phyloP scores from a whole-genome alignment of 164 flowering plant species.

The Umbellularia californica region DNA sequence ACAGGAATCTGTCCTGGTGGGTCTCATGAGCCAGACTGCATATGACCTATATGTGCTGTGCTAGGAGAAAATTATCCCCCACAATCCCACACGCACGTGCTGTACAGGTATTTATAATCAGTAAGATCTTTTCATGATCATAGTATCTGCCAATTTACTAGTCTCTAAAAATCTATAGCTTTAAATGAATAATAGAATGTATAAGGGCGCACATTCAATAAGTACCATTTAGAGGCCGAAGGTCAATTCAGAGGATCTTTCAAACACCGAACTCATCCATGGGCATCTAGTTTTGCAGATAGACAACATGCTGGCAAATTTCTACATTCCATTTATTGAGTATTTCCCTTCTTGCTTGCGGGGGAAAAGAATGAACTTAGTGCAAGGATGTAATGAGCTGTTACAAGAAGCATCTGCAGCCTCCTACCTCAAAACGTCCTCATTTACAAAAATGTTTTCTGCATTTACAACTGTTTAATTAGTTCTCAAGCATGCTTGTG shows the following conservation, averaged over 20 bases:
- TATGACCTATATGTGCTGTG: no score
- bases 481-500: conserved; percentile 47
- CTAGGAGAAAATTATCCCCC: no score
- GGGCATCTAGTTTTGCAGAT: neutral
- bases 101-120: no score
- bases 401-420: conserved; percentile 6
- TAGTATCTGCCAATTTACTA: neutral
- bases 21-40: no score
- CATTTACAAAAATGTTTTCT: neutral
- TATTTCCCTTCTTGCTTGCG: neutral
- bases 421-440: neutral
- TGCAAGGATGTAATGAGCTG: neutral
- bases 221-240: neutral
- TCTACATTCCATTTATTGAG: neutral
- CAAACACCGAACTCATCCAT: neutral
- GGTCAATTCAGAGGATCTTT: neutral
- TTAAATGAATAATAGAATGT: no score
- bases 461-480: neutral
- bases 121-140: neutral
- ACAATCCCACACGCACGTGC: no score
- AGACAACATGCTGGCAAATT: neutral
- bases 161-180: no score
- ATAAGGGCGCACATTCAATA: neutral
- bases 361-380: neutral
- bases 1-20: no score